Base-by-base conservation (phyloP, 2,329 filamentous ascomycete species). In the Ceratocystis ficicola region DNA sequence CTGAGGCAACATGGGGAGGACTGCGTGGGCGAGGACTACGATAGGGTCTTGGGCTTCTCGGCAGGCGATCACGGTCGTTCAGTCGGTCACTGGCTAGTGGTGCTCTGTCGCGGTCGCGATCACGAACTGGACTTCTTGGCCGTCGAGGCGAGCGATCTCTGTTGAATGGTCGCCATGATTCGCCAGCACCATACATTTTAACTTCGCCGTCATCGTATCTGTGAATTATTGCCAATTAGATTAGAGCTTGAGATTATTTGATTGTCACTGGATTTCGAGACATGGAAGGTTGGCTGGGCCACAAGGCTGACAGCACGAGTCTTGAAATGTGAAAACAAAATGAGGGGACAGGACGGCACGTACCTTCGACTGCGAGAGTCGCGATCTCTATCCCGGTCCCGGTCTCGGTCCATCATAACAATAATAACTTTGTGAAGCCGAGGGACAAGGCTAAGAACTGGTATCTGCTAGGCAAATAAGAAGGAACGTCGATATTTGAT, bases 121-220 rank as follows among this genome's bases (percentile, higher is more conserved):
- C 46, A 46, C 55, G 65, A 41, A 32, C 25, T 10, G 74, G 74
- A 68, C 74, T 76, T 65, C 73, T 72, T 22, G 70, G 68, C 67
- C 73, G 71, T 59, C 73, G 70, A 17, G 70, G 71, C 32, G 79
- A 81, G 66, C 78, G 74, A 66, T 74, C 76, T 65, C 79, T 74
- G 63, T 82, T 83, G 67, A 81, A 84, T 10, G 82, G 82, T 67
- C 82, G 76, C 77, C 83, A 85, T 46, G 81, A 84, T 73, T 85
- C 82, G 67, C 82, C 82, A 12, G 83, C 83, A 63, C 82, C 82
- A 72, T 84, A 85, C 71, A 82, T 77, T 69, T 83, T 80, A 65
- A 85, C 83, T 74, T 85, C 82, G 57, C 82, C 82, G 69, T 85
- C 82, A 69, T 85, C 82, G 70, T 82, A 85, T 72, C 82, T 84